Evolutionary conservation across 805 yeast species (phyloP).

Genomic region (Ogataea sp.): DNA sequence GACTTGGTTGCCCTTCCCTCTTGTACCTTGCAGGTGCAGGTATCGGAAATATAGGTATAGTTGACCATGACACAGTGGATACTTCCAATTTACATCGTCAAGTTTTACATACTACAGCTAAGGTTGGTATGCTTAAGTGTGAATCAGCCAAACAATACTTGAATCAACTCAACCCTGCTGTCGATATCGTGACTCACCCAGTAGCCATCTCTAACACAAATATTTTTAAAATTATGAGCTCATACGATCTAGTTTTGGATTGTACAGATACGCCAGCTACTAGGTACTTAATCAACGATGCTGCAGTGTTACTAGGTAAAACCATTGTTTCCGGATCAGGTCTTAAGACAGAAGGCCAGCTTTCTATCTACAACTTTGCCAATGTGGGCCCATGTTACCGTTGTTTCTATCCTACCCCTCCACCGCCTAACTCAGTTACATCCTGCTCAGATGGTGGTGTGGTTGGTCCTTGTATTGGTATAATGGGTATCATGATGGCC

Average conservation of each 20-base stretch:
- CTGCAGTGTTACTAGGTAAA: conserved; percentile 56
- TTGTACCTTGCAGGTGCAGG: conserved; percentile 86
- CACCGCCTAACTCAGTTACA: conserved; percentile 73
- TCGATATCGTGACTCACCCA: conserved; percentile 44
- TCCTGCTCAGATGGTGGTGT: conserved; percentile 93
- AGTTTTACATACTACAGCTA: conserved; percentile 61
- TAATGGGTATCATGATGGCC: conserved; percentile 86
- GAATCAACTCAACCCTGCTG: conserved; percentile 56
- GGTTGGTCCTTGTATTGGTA: conserved; percentile 92
- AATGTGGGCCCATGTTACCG: conserved; percentile 84
- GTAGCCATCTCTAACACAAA: conserved; percentile 44
- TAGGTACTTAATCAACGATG: conserved; percentile 81
- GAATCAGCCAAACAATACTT: conserved; percentile 65
- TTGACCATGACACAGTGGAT: conserved; percentile 84
- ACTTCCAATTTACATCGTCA: conserved; percentile 85
- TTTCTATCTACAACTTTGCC: conserved; percentile 63
- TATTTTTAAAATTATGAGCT: conserved; percentile 51
- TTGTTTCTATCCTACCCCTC: conserved; percentile 87
- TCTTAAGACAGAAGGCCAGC: conserved; percentile 83
- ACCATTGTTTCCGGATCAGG: conserved; percentile 92
- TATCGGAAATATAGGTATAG: conserved; percentile 74
- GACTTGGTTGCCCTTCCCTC: conserved; percentile 88
- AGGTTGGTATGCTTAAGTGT: conserved; percentile 66
- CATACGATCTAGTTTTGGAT: conserved; percentile 75
- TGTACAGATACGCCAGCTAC: conserved; percentile 93